These are phyloP conservation scores for Fonticula alba DNA, from an alignment of 78 protist species.

Conservation along the genomic window DNA sequence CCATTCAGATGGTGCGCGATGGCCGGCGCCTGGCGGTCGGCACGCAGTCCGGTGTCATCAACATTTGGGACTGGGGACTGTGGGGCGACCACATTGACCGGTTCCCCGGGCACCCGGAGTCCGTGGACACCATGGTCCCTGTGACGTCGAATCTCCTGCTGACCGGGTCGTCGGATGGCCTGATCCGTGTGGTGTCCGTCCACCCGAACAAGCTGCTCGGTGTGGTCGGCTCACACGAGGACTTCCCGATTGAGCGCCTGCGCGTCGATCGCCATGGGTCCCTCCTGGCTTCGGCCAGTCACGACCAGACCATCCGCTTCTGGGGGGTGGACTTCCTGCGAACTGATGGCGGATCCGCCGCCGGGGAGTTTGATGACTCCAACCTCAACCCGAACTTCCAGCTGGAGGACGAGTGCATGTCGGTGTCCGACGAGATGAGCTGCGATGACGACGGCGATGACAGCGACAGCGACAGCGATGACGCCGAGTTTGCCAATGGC, in stretches of 20 bases:
- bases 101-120: slow-evolving; percentile 13
- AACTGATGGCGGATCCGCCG: too few relatives aligned
- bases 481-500: too few relatives aligned
- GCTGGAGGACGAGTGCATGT: too few relatives aligned
- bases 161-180: slow-evolving; percentile 24
- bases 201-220: slow-evolving; percentile 14
- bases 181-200: slow-evolving; percentile 6
- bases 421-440: too few relatives aligned
- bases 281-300: slow-evolving; percentile 16
- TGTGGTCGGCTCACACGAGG: slow-evolving; percentile 24
- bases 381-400: too few relatives aligned
- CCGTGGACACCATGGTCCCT: slow-evolving; percentile 15
- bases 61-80: slow-evolving; percentile 15
- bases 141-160: neutral
- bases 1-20: slow-evolving; percentile 4
- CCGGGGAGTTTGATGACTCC: too few relatives aligned
- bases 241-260: slow-evolving; percentile 18
- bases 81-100: slow-evolving; percentile 22
- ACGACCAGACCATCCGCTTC: slow-evolving; percentile 22
- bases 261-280: neutral
- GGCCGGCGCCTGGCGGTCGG: neutral
- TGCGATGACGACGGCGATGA: too few relatives aligned
- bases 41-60: slow-evolving; percentile 13
- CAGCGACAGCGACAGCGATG: too few relatives aligned
- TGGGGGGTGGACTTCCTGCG: too few relatives aligned